Percentiles rank a stretch among this genome's conserved stretches.
Evolutionary conservation across 306 rosid species (phyloP).

Genomic region (Dalbergia oliveri): DNA sequence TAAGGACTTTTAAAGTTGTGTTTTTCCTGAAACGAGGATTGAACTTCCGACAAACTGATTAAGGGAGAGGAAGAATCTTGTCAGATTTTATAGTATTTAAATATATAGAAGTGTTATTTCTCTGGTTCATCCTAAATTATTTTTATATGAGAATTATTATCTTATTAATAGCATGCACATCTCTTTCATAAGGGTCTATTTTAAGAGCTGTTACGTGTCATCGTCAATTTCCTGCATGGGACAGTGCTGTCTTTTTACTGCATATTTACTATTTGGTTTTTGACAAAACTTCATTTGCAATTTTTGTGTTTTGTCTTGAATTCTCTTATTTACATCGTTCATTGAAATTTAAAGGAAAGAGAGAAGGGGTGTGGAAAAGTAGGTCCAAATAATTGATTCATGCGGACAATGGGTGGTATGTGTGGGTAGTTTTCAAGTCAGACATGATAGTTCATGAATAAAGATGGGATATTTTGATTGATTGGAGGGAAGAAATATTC

Average conservation of each 20-base stretch:
- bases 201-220: neutral
- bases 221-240: slow-evolving; percentile 52
- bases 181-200: slow-evolving; percentile 27
- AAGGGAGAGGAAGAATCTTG: too few species aligned
- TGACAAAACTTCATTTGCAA: neutral
- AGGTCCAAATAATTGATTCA: slow-evolving; percentile 59
- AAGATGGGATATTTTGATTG: slow-evolving; percentile 61
- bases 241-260: slow-evolving; percentile 44
- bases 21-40: too few species aligned
- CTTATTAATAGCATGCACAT: slow-evolving; percentile 9
- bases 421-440: slow-evolving; percentile 57
- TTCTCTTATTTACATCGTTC: neutral
- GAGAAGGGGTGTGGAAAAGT: slow-evolving; percentile 33
- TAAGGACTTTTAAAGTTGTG: too few species aligned
- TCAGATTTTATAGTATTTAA: neutral
- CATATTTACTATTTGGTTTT: slow-evolving; percentile 1
- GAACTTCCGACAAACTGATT: too few species aligned
- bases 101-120: neutral
- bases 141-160: neutral
- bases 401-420: slow-evolving; percentile 51
- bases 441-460: slow-evolving; percentile 69
- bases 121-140: too few species aligned
- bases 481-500: slow-evolving; percentile 50
- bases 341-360: slow-evolving; percentile 13
- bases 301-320: slow-evolving; percentile 38